Evolutionary conservation across 345 rosid species (phyloP), one percentile per base, ranked within the genome.

Genomic region (Aurinia saxatilis): DNA sequence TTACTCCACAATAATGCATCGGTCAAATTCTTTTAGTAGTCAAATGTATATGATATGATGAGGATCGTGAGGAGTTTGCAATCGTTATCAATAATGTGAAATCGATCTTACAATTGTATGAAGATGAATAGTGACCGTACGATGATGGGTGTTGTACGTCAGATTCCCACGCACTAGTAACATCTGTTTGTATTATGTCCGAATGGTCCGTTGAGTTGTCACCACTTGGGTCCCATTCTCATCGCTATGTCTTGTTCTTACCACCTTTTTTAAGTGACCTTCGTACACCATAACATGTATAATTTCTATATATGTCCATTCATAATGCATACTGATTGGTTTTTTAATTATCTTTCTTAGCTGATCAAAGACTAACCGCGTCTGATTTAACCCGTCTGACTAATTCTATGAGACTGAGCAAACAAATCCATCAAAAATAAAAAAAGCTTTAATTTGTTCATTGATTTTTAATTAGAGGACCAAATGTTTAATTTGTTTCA

Each of bases 171-270:
- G 66, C 30, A 67, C 59, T 57, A 56, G 57, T 47, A 50, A 12
- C 47, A 47, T 58, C 44, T 50, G 25, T 35, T 47, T 33, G n/a
- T 49, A 5, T 47, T 42, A 50, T 68, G 66, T 68, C 50, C 21
- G 30, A 47, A 48, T 46, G 55, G 64, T 29, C 67, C 67, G 61
- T 44, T 29, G 73, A 60, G 66, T 38, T 60, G 62, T 68, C 67
- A 42, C 34, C 55, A 52, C 40, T 10, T 18, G 60, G 73, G 67
- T 12, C 67, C 73, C 46, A 16, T 36, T 19, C 37, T n/a, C 60
- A 50, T 59, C 48, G 29, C 52, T 1, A 40, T 50, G 66, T 51
- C 68, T 54, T 25, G 18, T 46, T 70, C 50, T 48, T 70, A 14
- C 46, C 41, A 53, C 59, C 57, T 34, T 61, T 52, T 6, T 34